Evolutionary conservation across 2,329 filamentous ascomycete genomes (phyloP).

Genomic region (Neoarthrinium moseri): DNA sequence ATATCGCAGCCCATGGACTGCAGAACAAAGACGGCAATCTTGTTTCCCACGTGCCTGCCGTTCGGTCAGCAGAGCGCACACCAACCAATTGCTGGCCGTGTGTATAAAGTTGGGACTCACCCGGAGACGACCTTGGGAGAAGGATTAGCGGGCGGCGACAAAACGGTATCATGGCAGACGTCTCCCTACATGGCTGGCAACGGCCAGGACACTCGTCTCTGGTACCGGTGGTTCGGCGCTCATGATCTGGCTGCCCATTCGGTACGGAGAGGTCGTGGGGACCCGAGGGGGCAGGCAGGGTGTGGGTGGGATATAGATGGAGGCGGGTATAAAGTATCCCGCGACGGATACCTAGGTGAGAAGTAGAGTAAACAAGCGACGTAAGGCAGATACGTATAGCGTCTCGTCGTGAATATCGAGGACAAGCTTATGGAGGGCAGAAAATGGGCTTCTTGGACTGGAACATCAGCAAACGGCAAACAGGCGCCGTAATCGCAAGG

Average conservation of each 20-base stretch:
- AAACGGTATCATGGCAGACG: background rate
- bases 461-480: background rate
- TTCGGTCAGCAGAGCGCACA: constrained; percentile 14
- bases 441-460: no score
- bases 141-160: constrained; percentile 40
- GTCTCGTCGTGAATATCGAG: no score
- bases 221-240: constrained; percentile 43
- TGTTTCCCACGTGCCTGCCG: constrained; percentile 90
- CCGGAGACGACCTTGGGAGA: constrained; percentile 66
- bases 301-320: no score
- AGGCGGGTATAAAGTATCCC: no score
- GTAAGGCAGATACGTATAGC: no score
- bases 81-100: constrained; percentile 9
- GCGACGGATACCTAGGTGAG: no score
- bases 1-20: constrained; percentile 93
- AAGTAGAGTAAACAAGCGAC: background rate
- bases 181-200: constrained; percentile 81
- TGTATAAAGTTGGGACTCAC: constrained; percentile 46
- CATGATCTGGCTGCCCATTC: constrained; percentile 25
- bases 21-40: constrained; percentile 93
- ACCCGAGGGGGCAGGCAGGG: no score
- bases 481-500: background rate
- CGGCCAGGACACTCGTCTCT: constrained; percentile 72
- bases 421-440: no score
- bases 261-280: no score